Conservation (phyloP, 2,329 filamentous ascomycete genomes). For the Monosporascus sp. region DNA sequence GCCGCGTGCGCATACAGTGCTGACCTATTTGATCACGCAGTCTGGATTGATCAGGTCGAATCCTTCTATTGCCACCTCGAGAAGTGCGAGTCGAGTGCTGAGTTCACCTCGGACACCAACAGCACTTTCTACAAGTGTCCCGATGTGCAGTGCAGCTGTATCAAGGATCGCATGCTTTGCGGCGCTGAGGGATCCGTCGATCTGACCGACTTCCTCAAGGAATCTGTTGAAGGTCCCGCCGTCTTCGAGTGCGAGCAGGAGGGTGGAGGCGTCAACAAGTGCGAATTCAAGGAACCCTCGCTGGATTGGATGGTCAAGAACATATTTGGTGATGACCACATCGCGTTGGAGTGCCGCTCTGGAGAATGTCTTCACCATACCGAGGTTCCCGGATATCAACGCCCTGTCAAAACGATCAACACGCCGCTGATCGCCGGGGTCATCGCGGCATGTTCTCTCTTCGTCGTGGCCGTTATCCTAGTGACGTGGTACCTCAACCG, state of each 20-base stretch:
- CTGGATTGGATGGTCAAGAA: conserved; percentile 87
- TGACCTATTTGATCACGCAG: conserved; percentile 35
- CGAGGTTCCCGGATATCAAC: conserved; percentile 84
- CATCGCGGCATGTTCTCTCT: conserved; percentile 79
- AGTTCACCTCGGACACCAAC: conserved; percentile 66
- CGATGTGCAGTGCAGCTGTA: conserved; percentile 79
- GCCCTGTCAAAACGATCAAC: conserved; percentile 91
- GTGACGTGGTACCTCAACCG: conserved; percentile 83
- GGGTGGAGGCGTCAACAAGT: conserved; percentile 58
- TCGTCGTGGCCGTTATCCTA: conserved; percentile 81
- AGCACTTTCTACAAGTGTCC: conserved; percentile 80
- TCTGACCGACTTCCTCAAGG: conserved; percentile 78
- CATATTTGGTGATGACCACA: conserved; percentile 89
- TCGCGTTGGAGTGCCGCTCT: conserved; percentile 72
- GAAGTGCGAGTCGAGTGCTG: conserved; percentile 68
- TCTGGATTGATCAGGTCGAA: conserved; percentile 91
- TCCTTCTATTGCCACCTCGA: conserved; percentile 94
- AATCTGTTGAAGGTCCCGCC: conserved; percentile 82
- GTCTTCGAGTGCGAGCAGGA: conserved; percentile 69
- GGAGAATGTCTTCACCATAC: conserved; percentile 93
- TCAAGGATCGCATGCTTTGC: conserved; percentile 88
- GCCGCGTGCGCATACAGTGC: neutral
- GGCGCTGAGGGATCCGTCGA: conserved; percentile 89
- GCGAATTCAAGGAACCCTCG: conserved; percentile 81
- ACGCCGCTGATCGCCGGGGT: conserved; percentile 92